phyloP scores from a whole-genome alignment of 176 grass and related monocot genomes.

The Triticum timopheevii region DNA sequence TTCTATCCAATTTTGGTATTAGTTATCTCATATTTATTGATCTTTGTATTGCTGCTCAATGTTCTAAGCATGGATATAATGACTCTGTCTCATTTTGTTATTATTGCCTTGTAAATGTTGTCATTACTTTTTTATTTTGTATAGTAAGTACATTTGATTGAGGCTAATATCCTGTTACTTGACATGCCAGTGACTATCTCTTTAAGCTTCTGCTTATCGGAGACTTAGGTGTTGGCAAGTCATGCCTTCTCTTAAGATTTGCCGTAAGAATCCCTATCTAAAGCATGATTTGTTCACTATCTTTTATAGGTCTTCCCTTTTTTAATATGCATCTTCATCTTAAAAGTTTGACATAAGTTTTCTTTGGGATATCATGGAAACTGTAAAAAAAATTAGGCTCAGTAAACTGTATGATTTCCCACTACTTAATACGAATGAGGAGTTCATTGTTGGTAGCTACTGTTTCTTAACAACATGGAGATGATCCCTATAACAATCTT shows the following conservation, averaged over 20 bases:
- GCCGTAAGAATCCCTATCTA: conserved; percentile 44
- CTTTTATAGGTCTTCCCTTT: not conserved
- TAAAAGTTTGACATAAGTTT: not conserved
- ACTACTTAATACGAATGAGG: not conserved
- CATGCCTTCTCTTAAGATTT: conserved; percentile 74
- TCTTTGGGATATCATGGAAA: not conserved
- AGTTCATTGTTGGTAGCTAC: not conserved
- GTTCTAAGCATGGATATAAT: not conserved
- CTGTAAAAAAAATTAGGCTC: not conserved
- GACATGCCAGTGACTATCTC: conserved; percentile 59
- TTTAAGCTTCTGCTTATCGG: conserved; percentile 82
- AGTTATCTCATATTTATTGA: not conserved
- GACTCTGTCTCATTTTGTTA: not conserved
- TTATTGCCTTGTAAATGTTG: not conserved
- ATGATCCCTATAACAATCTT: not conserved
- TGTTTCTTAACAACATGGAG: not conserved
- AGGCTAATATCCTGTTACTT: conserved; percentile 15
- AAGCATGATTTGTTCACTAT: not conserved
- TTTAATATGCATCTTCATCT: not conserved
- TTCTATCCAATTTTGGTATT: not conserved
- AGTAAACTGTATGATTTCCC: not conserved
- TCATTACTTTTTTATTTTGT: not conserved
- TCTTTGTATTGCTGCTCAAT: not conserved
- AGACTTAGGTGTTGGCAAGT: conserved; percentile 80
- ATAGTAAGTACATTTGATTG: not conserved